Base-by-base conservation (phyloP, 768 basidiomycete species). In the Termitomyces sp. region DNA sequence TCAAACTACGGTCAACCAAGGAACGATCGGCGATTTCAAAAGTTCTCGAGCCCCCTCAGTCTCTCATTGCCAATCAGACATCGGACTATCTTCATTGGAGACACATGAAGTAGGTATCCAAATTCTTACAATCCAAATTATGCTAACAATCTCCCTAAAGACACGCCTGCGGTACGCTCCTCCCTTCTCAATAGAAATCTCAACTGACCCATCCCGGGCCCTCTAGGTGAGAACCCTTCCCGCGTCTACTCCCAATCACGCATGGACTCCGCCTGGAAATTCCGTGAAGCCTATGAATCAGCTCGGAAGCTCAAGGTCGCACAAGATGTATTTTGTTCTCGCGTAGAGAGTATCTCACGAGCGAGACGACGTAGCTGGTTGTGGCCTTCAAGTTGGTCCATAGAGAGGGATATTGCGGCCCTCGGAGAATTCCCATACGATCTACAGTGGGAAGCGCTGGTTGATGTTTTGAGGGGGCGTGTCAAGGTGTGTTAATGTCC, bases 11-110 rank as follows among this genome's bases (percentile, higher is more conserved):
- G 31, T 77, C 79, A n/a, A 93, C 91, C 0, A 65, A 74, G 0
- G 90, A 90, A 68, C 81, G 85, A n/a, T 87, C 88, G 0, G 81
- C 87, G 0, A 82, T 82, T 15, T 83, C 87, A 0, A 83, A 87
- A 76, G 77, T 91, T 4, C 76, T 94, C 15, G 92, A 95, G 55
- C 86, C 90, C 0, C 91, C 92, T 0, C 84, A 81, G 63, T 74
- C 79, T 0, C 64, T 76, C 3, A 67, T 37, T 71, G 87, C 57
- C 75, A 83, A 66, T 65, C 73, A 55, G 72, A 73, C 42, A 65
- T 78, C 72, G 9, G 71, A 72, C 25, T 75, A 75, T 1, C 68
- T 81, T 17, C 77, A 80, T 43, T 88, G 88, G 87, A 75, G 91
- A 61, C 89, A 92, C 65, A 89, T 93, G 83, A 93, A 93, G 84